A percentile compares a stretch with the other conserved stretches of the same genome.
phyloP scores from a whole-genome alignment of 2,329 filamentous ascomycete species.

The Scedosporium aurantiacum region DNA sequence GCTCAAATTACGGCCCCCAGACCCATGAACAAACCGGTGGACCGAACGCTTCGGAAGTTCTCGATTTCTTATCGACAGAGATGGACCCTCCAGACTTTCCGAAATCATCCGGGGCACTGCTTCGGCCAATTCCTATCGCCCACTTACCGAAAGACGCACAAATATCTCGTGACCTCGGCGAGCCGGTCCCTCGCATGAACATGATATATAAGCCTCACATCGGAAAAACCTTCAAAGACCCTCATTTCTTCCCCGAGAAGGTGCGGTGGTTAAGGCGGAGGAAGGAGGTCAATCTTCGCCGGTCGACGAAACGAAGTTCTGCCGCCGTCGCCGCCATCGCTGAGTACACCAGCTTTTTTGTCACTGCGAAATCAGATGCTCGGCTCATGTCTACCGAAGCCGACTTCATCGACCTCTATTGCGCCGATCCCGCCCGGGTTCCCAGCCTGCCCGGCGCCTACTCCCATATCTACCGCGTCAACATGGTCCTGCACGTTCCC shows the following conservation, averaged over 20 bases:
- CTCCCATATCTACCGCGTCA: slow-evolving; percentile 25
- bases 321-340: not conserved
- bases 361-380: not conserved
- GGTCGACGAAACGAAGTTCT: not conserved
- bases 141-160: not conserved
- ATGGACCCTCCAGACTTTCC: not conserved
- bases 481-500: slow-evolving; percentile 53
- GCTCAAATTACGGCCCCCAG: no score
- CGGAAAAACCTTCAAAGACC: not conserved
- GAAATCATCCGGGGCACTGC: not conserved
- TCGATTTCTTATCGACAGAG: not conserved
- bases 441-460: not conserved
- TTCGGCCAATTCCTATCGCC: not conserved
- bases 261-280: slow-evolving; percentile 1
- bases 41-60: no score
- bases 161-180: not conserved
- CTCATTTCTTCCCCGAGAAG: not conserved
- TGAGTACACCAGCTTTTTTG: slow-evolving; percentile 1
- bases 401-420: slow-evolving; percentile 2
- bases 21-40: no score
- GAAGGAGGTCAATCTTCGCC: not conserved
- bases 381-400: not conserved
- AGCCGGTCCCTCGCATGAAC: not conserved
- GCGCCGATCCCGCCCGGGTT: slow-evolving; percentile 4
- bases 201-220: slow-evolving; percentile 3